Base-by-base conservation (phyloP, 768 basidiomycete genomes). In the Serendipita sp. region DNA sequence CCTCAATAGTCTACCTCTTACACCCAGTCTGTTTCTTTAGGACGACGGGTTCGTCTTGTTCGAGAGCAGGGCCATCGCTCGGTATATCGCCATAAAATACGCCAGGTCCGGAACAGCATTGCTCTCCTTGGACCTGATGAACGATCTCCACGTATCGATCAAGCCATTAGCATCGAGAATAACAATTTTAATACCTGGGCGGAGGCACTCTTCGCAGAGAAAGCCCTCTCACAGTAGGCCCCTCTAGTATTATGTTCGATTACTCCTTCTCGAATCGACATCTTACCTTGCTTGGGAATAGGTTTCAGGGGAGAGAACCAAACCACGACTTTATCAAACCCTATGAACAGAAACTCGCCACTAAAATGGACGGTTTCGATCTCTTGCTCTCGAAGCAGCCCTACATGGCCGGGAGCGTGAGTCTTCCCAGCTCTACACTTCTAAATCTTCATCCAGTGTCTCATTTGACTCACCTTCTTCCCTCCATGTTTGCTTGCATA, bases 81-180 rank as follows among this genome's bases (percentile, higher is more conserved):
- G 38, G 38, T 88, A 87, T 70, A 69, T 86, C 68, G 79, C 76
- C 44, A 71, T 72, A 44, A 85, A 85, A 71, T 81, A 83, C 68
- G 70, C 78, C 5, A 65, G 65, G 56, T 78, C 83, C 66, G 83
- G 83, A 23, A 75, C 79, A 3, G 65, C 72, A 1, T 63, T 70
- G 13, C 76, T 86, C 35, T 73, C 83, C 35, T 85, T 85, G 13
- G 63, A 63, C 47, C 23, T 23, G 23, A 66, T 71, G 3, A 51
- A 69, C 34, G 77, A 77, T 67, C 67, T 68, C 41, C 70, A 1
- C 71, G 79, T 8, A 79, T 79, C 0, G 75, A 65, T 18, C 65
- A 65, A 46, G 75, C 72, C 2, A 68, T 77, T 0, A 80, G 79
- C 7, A 73, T 80, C 66, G 86, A 88, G 72, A 54, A 69, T 3